Evolutionary conservation across 352 stramenopile species (phyloP), one percentile per base, ranked within the genome.

Genomic region (Globisporangium irregulare): DNA sequence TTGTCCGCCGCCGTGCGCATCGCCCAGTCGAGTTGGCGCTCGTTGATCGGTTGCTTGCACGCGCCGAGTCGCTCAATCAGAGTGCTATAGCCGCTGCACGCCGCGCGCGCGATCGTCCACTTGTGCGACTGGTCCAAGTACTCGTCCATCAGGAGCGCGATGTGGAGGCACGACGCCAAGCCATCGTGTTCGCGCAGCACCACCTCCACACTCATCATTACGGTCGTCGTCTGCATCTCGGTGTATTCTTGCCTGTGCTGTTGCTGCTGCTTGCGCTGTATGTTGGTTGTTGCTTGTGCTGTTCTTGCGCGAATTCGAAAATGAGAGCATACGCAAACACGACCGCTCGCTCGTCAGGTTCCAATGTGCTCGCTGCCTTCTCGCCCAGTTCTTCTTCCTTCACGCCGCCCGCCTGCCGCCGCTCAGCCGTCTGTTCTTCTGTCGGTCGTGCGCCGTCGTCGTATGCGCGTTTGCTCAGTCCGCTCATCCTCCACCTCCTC

Each of bases 1-100:
- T 81, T 75, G 72, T 93, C 86, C 4, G 86, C 84, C 9, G 87
- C 87, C 18, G 73, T 87, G 56, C 85, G 81, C 57, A 91, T 80
- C 15, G 79, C 81, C 76, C 85, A 89, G 70, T 91, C 85, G 20
- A 93, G 72, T 50, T 93, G 77, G 14, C 74, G 76, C 24, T 79
- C 68, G 32, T 76, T 73, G 34, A 91, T 76, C 8, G 74, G 71
- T 22, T 63, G 24, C 50, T 84, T 74, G 34, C 69, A 68, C 34
- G 67, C 70, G 4, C 78, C 77, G 32, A 93, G 68, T 2, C 75
- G 79, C 61, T 86, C 62, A 15, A 90, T 76, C 62, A 91, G 71
- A 66, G 78, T 76, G 64, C 78, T 59, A 69, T 82, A 78, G n/a
- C 85, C 85, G 34, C 64, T 66, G 64, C 80, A 84, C 27, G 85